phyloP scores from a whole-genome alignment of 1,284 basidiomycete species.

The Ceratobasidium papillatum region DNA sequence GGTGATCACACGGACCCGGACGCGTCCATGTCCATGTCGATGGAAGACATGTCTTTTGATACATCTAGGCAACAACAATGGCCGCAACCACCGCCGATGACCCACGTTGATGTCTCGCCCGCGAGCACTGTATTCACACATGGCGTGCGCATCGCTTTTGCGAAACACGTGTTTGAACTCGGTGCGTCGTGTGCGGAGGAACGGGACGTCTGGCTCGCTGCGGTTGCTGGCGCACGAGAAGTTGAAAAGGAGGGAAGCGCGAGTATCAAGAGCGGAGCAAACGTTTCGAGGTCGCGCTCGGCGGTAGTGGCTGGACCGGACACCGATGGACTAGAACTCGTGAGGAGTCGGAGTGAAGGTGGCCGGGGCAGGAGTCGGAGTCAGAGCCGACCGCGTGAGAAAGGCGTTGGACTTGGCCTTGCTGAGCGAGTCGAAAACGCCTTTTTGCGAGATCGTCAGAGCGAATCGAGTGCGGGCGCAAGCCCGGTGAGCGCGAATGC shows the following conservation, averaged over 20 bases:
- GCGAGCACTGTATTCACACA: conserved; percentile 17
- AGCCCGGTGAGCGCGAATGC: background rate
- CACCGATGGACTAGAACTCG: background rate
- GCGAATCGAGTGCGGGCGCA: background rate
- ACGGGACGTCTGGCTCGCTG: conserved; percentile 82
- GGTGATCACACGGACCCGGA: conserved; percentile 23
- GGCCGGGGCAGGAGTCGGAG: background rate
- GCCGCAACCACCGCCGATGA: background rate
- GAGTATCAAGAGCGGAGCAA: background rate
- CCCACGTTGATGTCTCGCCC: conserved; percentile 20
- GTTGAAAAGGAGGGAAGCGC: conserved; percentile 23
- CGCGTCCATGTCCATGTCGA: background rate
- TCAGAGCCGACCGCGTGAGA: background rate
- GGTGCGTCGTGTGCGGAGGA: conserved; percentile 81
- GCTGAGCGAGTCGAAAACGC: conserved; percentile 21
- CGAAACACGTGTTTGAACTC: conserved; percentile 78
- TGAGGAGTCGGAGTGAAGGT: conserved; percentile 1
- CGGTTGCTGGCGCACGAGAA: conserved; percentile 62
- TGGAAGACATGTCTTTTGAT: conserved; percentile 4
- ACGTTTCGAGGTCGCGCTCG: background rate
- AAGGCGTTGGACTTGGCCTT: background rate
- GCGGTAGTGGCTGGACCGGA: background rate
- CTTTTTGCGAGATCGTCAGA: conserved; percentile 3
- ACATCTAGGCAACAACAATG: background rate
- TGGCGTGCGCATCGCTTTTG: conserved; percentile 58